Evolutionary conservation across 441 rosid genomes (phyloP), one percentile per base, ranked within the genome.

Genomic region (Theobroma grandiflorum): DNA sequence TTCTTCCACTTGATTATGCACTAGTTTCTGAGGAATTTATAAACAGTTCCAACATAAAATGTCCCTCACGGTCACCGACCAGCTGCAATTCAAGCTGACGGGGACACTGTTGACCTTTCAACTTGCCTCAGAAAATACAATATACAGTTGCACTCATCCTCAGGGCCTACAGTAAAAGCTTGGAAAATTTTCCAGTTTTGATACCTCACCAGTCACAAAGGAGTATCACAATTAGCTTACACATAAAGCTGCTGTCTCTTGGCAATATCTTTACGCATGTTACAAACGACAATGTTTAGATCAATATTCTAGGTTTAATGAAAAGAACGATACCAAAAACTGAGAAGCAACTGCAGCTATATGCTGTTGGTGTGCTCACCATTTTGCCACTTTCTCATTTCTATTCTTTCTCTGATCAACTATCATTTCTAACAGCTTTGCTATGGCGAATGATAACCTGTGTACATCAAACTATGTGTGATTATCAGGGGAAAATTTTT

Each of bases 351-450:
- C 69, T 58, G 31, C 4, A 63, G 16, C 45, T 75, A 33, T 33
- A 65, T 35, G 31, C 16, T 78, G 43, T 8, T 12, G 10, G 40
- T 18, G 69, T 47, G 38, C 15, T 57, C 50, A 47, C 57, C 50
- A 38, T 65, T 52, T 52, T 40, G 43, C 72, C n/a, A 66, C 62
- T 26, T 31, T 26, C 74, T 42, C 67, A 38, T 66, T 78, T 62
- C 80, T 52, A 50, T 40, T 81, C 52, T 78, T 77, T 75, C 78
- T 78, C 65, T 37, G 12, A 70, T 65, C 35, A 31, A 70, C 50
- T 49, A 45, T 68, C 57, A 77, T 68, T 62, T 68, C 35, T 37
- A n/a, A 42, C 76, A 72, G 67, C 70, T 75, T 68, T 74, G 66
- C 42, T 15, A 72, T 59, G 78, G 73, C 16, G 45, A 40, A 35